Evolutionary conservation across 108 stramenopile species (phyloP), one percentile per base, ranked within the genome.

Genomic region (Discostella stelligeroides): DNA sequence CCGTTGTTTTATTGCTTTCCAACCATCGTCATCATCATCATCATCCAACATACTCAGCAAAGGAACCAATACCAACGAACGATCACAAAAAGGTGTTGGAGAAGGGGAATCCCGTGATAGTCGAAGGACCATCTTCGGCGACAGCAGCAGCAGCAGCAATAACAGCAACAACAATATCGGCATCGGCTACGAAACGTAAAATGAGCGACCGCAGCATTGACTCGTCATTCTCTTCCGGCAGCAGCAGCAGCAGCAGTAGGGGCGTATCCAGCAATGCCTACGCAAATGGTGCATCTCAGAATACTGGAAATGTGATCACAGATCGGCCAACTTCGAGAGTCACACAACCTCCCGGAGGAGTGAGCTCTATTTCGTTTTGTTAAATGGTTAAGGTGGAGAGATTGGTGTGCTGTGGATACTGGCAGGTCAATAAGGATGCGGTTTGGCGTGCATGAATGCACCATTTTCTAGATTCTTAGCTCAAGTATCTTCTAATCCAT

Each of bases 241-340:
- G n/a, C n/a, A n/a, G n/a, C n/a, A n/a, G n/a, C n/a, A n/a, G n/a
- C n/a, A n/a, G n/a, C n/a, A n/a, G 66, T 8, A 53, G 40, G 63
- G 54, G 76, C 45, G 58, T 83, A 1, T 81, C 79, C 10, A 68
- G 75, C 76, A 90, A 90, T 68, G 79, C 76, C 12, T 91, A 79
- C 74, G 89, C 89, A 24, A 75, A 75, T 8, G 81, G 85, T 0
- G 74, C 72, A 53, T 76, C 63, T 13, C 76, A 72, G 74, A 91
- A 91, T 70, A 73, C 74, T 11, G 86, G 83, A 38, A 86, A 91
- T 61, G 85, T 88, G n/a, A 63, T 88, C 40, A 91, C 89, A 1
- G 89, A 86, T 46, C 85, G 89, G 58, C 89, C 89, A 4, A 84
- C 90, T 8, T 84, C 82, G 5, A 85, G 85, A 25, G 88, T 91